Base-by-base conservation (phyloP, 768 basidiomycete genomes). In the Suillus decipiens region DNA sequence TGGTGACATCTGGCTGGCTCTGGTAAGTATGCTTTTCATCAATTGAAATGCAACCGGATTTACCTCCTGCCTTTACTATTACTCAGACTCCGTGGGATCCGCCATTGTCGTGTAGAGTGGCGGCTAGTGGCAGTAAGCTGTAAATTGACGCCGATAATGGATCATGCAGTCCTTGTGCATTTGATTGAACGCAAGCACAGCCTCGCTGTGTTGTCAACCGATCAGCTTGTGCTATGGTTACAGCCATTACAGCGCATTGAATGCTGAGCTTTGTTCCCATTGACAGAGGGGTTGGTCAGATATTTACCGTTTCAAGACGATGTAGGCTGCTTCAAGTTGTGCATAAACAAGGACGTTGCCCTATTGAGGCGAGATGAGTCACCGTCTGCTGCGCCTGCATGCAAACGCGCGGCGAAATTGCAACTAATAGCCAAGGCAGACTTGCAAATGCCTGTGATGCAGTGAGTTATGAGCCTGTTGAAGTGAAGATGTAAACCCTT, bases 341-440 rank as follows among this genome's bases (percentile, higher is more conserved):
- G 24, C 22, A 36, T 41, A 53, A 57, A 41, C 36, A 57, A 39
- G 24, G 14, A 57, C 41, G 56, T 11, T 11, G 37, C 24, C 56
- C 24, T 41, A 41, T 28, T 28, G 56, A 28, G 37, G 56, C 39
- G 56, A 57, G 24, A 57, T 57, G 56, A 57, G 56, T 57, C 56
- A 57, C 41, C 56, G 56, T 39, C 56, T 41, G 41, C 50, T 51
- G 28, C 28, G 56, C 56, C 39, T 57, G 56, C 56, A 57, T 28
- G 56, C 39, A 57, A 57, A 41, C 56, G 56, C 28, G 24, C 56
- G 56, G 56, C 39, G 28, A 39, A 41, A 41, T 28, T 4, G 36
- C n/a, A 55, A 6, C 54, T 36, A 55, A 37, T 56, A 37, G 54
- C 37, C 24, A 34, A 57, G 37, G 17, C 24, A 57, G 24, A 10